These are phyloP conservation scores for Nannochloropsis salina DNA, from an alignment of 108 stramenopile species.

Conservation along the genomic window DNA sequence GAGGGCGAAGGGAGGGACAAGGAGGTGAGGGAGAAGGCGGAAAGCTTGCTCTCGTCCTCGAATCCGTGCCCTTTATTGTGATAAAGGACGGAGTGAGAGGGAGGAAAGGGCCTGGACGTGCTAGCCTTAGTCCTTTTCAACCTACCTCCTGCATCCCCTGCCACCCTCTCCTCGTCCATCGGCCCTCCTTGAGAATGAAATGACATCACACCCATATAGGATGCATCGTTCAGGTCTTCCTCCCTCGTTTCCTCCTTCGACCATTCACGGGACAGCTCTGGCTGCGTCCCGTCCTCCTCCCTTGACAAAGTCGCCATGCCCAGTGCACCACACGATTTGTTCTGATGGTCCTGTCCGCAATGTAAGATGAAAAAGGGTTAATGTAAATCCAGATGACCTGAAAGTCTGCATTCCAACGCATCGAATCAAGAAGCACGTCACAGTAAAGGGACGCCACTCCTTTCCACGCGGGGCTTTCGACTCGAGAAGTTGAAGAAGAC, in stretches of 20 bases:
- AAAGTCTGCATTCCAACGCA: too few relatives aligned
- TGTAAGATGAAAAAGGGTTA: too few relatives aligned
- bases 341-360: too few relatives aligned
- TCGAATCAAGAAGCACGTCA: too few relatives aligned
- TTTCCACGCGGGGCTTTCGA: too few relatives aligned
- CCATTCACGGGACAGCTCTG: too few relatives aligned
- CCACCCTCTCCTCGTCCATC: background rate
- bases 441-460: too few relatives aligned
- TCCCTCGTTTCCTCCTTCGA: background rate
- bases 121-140: background rate
- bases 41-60: background rate
- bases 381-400: too few relatives aligned
- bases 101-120: background rate
- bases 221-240: background rate
- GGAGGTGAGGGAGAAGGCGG: background rate
- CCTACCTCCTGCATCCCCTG: background rate
- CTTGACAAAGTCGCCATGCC: too few relatives aligned
- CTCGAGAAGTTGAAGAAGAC: too few relatives aligned
- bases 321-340: too few relatives aligned
- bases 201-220: background rate
- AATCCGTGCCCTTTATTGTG: background rate
- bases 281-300: too few relatives aligned
- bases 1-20: background rate
- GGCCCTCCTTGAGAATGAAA: background rate
- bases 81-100: background rate